These are phyloP conservation scores for Kazachstania kunashirensis DNA, from an alignment of 805 yeast genomes.

Conservation along the genomic window DNA sequence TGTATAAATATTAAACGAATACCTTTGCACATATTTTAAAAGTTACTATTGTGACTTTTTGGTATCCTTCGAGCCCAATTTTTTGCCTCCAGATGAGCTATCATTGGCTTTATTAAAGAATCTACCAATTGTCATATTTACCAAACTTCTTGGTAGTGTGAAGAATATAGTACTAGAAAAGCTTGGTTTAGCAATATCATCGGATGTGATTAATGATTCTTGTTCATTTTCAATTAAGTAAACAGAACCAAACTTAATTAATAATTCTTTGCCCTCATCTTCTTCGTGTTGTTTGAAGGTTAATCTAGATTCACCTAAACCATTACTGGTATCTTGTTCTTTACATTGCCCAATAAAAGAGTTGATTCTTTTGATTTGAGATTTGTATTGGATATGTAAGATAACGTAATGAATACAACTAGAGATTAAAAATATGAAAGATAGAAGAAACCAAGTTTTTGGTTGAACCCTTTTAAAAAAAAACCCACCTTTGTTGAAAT, in stretches of 20 bases:
- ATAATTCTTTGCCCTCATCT: constrained; percentile 40
- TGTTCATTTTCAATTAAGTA: constrained; percentile 39
- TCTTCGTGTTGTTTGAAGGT: constrained; percentile 35
- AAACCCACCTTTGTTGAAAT: constrained; percentile 47
- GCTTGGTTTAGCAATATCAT: constrained; percentile 40
- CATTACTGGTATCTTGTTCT: constrained; percentile 47
- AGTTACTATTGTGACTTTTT: not conserved
- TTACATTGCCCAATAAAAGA: constrained; percentile 43
- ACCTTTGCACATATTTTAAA: not conserved
- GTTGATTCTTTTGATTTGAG: constrained; percentile 49
- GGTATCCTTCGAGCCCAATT: not conserved
- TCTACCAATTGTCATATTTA: constrained; percentile 39
- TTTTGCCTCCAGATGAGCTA: not conserved
- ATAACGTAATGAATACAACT: constrained; percentile 51
- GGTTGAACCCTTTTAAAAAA: constrained; percentile 59
- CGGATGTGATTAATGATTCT: constrained; percentile 35
- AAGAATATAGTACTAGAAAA: constrained; percentile 40
- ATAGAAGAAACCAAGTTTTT: constrained; percentile 45
- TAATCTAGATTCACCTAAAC: constrained; percentile 40
- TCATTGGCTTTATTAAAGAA: constrained; percentile 6
- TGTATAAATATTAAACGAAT: not conserved
- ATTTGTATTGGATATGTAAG: constrained; percentile 43
- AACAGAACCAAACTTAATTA: constrained; percentile 53
- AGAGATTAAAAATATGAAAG: constrained; percentile 41
- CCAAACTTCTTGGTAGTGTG: constrained; percentile 34